Conservation (phyloP, 2,329 filamentous ascomycete genomes). For the Aspergillus japonicus region DNA sequence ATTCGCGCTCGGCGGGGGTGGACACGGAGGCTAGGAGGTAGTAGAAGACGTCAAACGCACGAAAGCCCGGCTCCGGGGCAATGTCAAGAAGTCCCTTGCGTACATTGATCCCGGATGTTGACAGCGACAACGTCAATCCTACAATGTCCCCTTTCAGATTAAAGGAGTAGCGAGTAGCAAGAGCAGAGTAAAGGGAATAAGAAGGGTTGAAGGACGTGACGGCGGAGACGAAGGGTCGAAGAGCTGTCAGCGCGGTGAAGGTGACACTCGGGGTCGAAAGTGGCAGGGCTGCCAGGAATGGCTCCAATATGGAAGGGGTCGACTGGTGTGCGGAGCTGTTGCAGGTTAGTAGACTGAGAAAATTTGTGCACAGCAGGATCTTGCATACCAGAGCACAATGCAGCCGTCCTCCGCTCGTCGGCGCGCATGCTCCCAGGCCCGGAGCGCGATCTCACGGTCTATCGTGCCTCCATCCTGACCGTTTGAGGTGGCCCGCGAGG, state of each 20-base stretch:
- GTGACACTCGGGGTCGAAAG: slow-evolving; percentile 72
- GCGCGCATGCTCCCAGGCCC: slow-evolving; percentile 95
- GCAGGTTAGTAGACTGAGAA: background rate
- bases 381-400: slow-evolving; percentile 76
- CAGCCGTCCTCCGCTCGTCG: slow-evolving; percentile 93
- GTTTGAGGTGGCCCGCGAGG: slow-evolving; percentile 66
- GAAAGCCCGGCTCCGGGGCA: slow-evolving; percentile 74
- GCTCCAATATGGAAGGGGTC: slow-evolving; percentile 76
- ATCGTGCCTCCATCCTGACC: slow-evolving; percentile 73
- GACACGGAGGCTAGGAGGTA: slow-evolving; percentile 92
- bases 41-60: slow-evolving; percentile 97
- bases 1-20: slow-evolving; percentile 83
- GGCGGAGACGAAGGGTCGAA: slow-evolving; percentile 82
- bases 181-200: slow-evolving; percentile 72
- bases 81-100: slow-evolving; percentile 75
- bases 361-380: too few relatives aligned
- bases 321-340: slow-evolving; percentile 82
- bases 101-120: slow-evolving; percentile 85
- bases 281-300: slow-evolving; percentile 79
- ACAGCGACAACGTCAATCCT: slow-evolving; percentile 72
- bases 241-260: slow-evolving; percentile 74
- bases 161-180: slow-evolving; percentile 78
- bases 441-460: slow-evolving; percentile 71
- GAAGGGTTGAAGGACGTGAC: slow-evolving; percentile 90
- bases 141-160: slow-evolving; percentile 77